Percentiles rank a stretch among this genome's conserved stretches.
These are phyloP conservation scores for Aspergillus costaricaensis DNA, from an alignment of 2,329 filamentous ascomycete genomes.

Conservation along the genomic window DNA sequence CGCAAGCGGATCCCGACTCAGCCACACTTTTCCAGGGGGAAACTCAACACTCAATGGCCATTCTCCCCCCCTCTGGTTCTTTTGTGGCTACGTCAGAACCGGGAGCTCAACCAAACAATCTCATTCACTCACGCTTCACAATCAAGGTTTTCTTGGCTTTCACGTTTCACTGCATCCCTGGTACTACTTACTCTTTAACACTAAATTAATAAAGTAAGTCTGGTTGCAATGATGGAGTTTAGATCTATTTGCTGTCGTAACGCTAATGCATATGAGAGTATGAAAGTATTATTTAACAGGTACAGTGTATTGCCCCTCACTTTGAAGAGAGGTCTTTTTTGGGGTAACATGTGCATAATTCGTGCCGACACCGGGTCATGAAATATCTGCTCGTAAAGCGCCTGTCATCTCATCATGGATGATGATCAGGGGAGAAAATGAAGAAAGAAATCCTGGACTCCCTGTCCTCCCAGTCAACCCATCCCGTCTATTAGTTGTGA, in stretches of 20 bases:
- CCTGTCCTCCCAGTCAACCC: slow-evolving; percentile 1
- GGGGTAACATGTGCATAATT: slow-evolving; percentile 13
- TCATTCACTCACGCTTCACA: too few species aligned
- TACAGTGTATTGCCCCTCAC: not conserved
- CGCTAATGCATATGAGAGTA: not conserved
- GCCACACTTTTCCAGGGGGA: not conserved
- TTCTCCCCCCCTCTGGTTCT: too few species aligned
- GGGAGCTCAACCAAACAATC: too few species aligned
- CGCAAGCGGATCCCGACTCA: slow-evolving; percentile 1
- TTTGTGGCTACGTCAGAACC: too few species aligned
- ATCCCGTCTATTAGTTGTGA: slow-evolving; percentile 20
- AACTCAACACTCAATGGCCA: too few species aligned
- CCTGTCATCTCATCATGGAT: not conserved
- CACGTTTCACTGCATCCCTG: too few species aligned
- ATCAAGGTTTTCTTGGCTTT: too few species aligned
- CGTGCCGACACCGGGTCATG: slow-evolving; percentile 6
- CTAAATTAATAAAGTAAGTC: too few species aligned
- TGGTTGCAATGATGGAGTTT: not conserved
- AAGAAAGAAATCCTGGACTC: not conserved
- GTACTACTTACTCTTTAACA: too few species aligned
- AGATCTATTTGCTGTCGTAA: not conserved
- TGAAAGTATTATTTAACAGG: not conserved
- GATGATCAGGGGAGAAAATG: not conserved
- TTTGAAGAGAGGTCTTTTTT: not conserved
- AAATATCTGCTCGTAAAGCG: slow-evolving; percentile 12